Evolutionary conservation across 768 basidiomycete species (phyloP), one percentile per base, ranked within the genome.

Genomic region (Kwoniella dendrophila): DNA sequence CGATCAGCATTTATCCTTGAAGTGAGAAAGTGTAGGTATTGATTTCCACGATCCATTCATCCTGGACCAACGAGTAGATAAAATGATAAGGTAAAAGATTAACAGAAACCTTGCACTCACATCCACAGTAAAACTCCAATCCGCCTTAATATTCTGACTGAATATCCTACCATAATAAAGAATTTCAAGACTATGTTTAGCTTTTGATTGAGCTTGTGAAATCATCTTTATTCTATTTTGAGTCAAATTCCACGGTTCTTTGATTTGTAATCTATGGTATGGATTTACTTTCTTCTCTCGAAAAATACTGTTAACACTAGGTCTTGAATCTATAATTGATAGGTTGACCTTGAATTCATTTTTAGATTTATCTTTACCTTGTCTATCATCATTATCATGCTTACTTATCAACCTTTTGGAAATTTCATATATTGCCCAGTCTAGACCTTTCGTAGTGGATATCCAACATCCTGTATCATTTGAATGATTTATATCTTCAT

Each of bases 151-250:
- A 40, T 49, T 67, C 54, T 66, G 63, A n/a, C 62, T 50, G 45
- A 72, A 72, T 3, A 72, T 60, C 47, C 68, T 67, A 1, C 63
- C 71, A 52, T 59, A 69, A 55, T 61, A 72, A 29, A 72, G 53
- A 2, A 66, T 49, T 50, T 72, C 71, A 36, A 32, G 40, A 26
- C 56, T 58, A 4, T 63, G 33, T 18, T 29, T 57, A 2, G 40
- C 29, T 41, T 16, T n/a, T n/a, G 34, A 8, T 36, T 36, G 34
- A 36, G 8, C 34, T n/a, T n/a, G n/a, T n/a, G n/a, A n/a, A n/a
- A n/a, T n/a, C n/a, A n/a, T n/a, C n/a, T n/a, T n/a, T n/a, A n/a
- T n/a, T n/a, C n/a, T n/a, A n/a, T n/a, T n/a, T n/a, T n/a, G n/a
- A n/a, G n/a, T n/a, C n/a, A n/a, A n/a, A n/a, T n/a, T n/a, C n/a